Percentiles rank a stretch among this genome's conserved stretches.
These are phyloP conservation scores for Quercus wislizeni DNA, from an alignment of 306 rosid genomes.

Conservation along the genomic window DNA sequence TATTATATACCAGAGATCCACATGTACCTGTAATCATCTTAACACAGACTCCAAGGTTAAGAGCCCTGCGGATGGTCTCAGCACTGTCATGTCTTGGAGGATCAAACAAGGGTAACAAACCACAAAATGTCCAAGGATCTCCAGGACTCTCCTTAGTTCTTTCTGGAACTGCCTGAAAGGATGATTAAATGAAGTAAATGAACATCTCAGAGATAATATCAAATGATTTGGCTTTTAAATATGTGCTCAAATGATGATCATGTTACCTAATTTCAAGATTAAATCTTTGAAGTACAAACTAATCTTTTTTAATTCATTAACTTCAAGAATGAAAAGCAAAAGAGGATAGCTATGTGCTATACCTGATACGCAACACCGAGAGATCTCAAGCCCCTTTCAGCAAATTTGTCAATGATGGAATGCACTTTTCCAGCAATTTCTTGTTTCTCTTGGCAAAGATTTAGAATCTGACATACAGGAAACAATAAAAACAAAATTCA, in stretches of 20 bases:
- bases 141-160: conserved; percentile 70
- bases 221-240: not conserved
- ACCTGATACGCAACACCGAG: conserved; percentile 87
- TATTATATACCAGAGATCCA: conserved; percentile 11
- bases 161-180: conserved; percentile 70
- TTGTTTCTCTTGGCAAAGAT: conserved; percentile 61
- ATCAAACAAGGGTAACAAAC: conserved; percentile 86
- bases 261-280: conserved; percentile 8
- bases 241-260: conserved; percentile 3
- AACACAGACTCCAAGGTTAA: conserved; percentile 80
- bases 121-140: conserved; percentile 83
- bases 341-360: conserved; percentile 13
- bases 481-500: conserved; percentile 23
- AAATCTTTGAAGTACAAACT: conserved; percentile 8
- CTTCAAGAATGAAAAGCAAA: conserved; percentile 2
- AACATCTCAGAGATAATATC: conserved; percentile 13
- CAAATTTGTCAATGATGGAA: conserved; percentile 77
- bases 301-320: conserved; percentile 2
- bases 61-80: conserved; percentile 86
- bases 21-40: conserved; percentile 87
- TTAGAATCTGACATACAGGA: conserved; percentile 55
- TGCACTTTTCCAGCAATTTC: conserved; percentile 66
- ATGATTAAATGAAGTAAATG: not conserved
- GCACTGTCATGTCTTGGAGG: conserved; percentile 94
- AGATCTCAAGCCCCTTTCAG: conserved; percentile 86